phyloP scores from a whole-genome alignment of 2,329 filamentous ascomycete genomes.

The Phialemonium atrogriseum region DNA sequence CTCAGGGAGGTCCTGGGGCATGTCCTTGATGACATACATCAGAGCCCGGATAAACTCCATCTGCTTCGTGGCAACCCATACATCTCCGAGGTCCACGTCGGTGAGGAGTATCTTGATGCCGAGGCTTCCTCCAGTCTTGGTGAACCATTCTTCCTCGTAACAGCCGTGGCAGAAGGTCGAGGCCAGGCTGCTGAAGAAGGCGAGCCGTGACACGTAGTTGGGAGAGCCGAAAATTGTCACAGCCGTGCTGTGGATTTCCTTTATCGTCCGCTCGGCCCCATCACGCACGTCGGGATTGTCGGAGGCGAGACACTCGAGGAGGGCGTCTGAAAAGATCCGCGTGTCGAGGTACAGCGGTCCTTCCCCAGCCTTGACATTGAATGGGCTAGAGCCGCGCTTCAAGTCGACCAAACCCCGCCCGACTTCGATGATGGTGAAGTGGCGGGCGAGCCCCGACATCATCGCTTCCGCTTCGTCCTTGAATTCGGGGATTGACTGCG shows the following conservation, averaged over 20 bases:
- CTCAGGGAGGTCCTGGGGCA: constrained; percentile 87
- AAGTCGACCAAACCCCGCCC: constrained; percentile 74
- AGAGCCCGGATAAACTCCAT: constrained; percentile 85
- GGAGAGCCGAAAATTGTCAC: constrained; percentile 70
- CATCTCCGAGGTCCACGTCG: constrained; percentile 73
- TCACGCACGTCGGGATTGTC: constrained; percentile 75
- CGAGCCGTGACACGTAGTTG: constrained; percentile 63
- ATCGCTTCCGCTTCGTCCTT: constrained; percentile 68
- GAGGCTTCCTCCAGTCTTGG: constrained; percentile 84
- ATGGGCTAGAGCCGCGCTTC: constrained; percentile 68
- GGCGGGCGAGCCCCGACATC: constrained; percentile 72
- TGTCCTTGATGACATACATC: constrained; percentile 97
- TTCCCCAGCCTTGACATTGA: constrained; percentile 79
- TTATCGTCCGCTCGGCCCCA: constrained; percentile 70
- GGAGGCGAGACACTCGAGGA: constrained; percentile 83
- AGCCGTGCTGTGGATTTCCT: constrained; percentile 69
- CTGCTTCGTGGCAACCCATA: constrained; percentile 76
- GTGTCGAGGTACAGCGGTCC: constrained; percentile 81
- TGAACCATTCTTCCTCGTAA: constrained; percentile 98
- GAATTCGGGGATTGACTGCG: constrained; percentile 73
- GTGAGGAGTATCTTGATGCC: constrained; percentile 86
- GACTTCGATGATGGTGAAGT: constrained; percentile 86
- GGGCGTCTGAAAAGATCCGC: constrained; percentile 78
- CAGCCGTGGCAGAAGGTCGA: constrained; percentile 88
- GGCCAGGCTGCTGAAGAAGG: constrained; percentile 77